phyloP scores from a whole-genome alignment of 805 yeast species.

The Candida khao-thaluensis region DNA sequence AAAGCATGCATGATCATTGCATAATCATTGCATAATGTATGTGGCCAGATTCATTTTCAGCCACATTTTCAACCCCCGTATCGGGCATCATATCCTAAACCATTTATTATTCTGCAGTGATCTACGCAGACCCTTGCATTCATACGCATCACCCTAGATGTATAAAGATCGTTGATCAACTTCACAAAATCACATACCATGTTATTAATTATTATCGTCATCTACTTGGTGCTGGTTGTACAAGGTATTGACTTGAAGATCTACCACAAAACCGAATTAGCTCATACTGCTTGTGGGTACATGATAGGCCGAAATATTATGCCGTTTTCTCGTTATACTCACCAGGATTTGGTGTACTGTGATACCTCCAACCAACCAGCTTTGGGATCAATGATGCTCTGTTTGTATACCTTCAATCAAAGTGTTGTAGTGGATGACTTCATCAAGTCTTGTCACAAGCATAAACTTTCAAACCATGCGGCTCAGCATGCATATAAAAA shows the following conservation, averaged over 20 bases:
- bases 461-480: conserved; percentile 28
- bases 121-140: too few relatives aligned
- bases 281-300: conserved; percentile 8
- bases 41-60: too few relatives aligned
- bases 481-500: conserved; percentile 36
- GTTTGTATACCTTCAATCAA: conserved; percentile 17
- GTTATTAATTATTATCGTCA: too few relatives aligned
- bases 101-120: too few relatives aligned
- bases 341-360: conserved; percentile 19
- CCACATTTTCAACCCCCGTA: too few relatives aligned
- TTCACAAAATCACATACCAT: too few relatives aligned
- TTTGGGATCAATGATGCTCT: conserved; percentile 38
- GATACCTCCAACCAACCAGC: conserved; percentile 35
- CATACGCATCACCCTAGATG: too few relatives aligned
- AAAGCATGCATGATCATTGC: too few relatives aligned
- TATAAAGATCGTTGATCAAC: too few relatives aligned
- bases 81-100: too few relatives aligned
- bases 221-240: neutral
- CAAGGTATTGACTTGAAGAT: conserved; percentile 1
- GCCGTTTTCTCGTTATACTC: conserved; percentile 4
- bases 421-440: conserved; percentile 22
- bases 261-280: conserved; percentile 5
- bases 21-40: too few relatives aligned
- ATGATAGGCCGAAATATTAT: conserved; percentile 5
- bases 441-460: conserved; percentile 18